Conservation (phyloP, 2,329 filamentous ascomycete species). For the Pseudocercospora vitis region DNA sequence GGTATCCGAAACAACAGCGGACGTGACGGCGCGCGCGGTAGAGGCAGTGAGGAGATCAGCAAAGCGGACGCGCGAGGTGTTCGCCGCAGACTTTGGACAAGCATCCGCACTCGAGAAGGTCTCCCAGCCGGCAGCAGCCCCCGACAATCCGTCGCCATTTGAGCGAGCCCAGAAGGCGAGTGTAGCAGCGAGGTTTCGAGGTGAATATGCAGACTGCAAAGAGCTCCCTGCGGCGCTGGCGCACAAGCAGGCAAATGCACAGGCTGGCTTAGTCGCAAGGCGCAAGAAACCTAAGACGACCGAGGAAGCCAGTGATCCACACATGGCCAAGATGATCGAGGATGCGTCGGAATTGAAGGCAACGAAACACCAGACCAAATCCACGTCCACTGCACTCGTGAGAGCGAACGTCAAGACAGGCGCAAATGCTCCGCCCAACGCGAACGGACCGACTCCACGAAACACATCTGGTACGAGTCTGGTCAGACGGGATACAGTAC, state of each 20-base stretch:
- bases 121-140: constrained; percentile 44
- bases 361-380: constrained; percentile 46
- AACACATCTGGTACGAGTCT: constrained; percentile 57
- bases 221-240: constrained; percentile 76
- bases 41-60: constrained; percentile 47
- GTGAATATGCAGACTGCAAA: constrained; percentile 76
- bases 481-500: constrained; percentile 63
- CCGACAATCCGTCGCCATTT: constrained; percentile 46
- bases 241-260: constrained; percentile 70
- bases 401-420: constrained; percentile 49
- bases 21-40: constrained; percentile 27
- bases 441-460: constrained; percentile 55
- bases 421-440: constrained; percentile 52
- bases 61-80: constrained; percentile 57
- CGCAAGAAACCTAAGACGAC: constrained; percentile 63
- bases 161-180: constrained; percentile 49
- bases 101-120: constrained; percentile 44
- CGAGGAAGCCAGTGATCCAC: constrained; percentile 53
- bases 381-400: constrained; percentile 59
- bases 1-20: constrained; percentile 23
- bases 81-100: constrained; percentile 54
- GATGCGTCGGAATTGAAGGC: constrained; percentile 55
- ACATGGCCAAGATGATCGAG: constrained; percentile 67
- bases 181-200: constrained; percentile 60
- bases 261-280: constrained; percentile 57